Evolutionary conservation across 2,329 filamentous ascomycete species (phyloP).

Genomic region (Stachybotrys chlorohalonatus): DNA sequence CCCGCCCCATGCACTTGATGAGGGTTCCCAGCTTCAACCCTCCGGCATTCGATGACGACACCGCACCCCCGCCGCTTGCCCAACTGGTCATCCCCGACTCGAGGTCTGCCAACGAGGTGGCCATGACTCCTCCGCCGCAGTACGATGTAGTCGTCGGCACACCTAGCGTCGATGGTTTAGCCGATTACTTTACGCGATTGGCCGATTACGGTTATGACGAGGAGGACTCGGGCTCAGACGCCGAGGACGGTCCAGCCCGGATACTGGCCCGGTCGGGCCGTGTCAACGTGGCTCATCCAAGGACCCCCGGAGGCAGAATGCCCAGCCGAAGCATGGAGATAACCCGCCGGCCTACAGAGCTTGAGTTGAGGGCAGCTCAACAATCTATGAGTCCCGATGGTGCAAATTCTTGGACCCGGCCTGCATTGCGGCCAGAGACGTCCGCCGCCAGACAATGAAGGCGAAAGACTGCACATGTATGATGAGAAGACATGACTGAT

Average conservation of each 20-base stretch:
- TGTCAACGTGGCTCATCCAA: constrained; percentile 49
- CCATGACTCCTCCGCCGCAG: constrained; percentile 73
- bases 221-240: constrained; percentile 28
- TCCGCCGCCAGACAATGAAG: constrained; percentile 5
- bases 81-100: constrained; percentile 10
- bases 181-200: constrained; percentile 80
- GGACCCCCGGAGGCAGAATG: constrained; percentile 43
- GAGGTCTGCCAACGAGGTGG: constrained; percentile 7
- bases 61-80: constrained; percentile 23
- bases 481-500: background rate
- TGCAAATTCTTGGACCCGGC: background rate
- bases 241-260: constrained; percentile 33
- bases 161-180: constrained; percentile 57
- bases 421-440: background rate
- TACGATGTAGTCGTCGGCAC: constrained; percentile 73
- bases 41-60: constrained; percentile 74
- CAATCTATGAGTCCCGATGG: background rate
- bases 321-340: constrained; percentile 51
- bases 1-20: constrained; percentile 75
- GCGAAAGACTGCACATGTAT: background rate
- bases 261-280: constrained; percentile 42
- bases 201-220: constrained; percentile 56
- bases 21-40: constrained; percentile 81
- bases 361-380: constrained; percentile 11
- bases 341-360: constrained; percentile 24